These are phyloP conservation scores for Hansfordia pulvinata DNA, from an alignment of 2,329 filamentous ascomycete species.

Conservation along the genomic window DNA sequence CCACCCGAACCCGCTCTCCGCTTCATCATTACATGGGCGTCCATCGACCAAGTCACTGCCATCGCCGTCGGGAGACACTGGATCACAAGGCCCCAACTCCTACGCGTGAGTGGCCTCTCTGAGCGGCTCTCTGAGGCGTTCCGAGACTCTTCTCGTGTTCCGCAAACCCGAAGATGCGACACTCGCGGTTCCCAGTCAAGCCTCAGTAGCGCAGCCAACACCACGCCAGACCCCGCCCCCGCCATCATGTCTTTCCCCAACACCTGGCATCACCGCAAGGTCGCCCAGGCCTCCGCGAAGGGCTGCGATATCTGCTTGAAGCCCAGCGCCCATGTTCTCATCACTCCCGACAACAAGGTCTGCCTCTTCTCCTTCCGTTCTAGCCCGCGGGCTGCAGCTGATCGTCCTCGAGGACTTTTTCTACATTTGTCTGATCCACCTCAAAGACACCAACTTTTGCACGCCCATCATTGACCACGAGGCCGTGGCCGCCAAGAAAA, in stretches of 20 bases:
- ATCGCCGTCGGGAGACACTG: too few species aligned
- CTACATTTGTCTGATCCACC: slow-evolving; percentile 72
- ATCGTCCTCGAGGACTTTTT: slow-evolving; percentile 58
- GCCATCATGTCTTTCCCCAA: slow-evolving; percentile 53
- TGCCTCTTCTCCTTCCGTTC: slow-evolving; percentile 3
- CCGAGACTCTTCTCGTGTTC: too few species aligned
- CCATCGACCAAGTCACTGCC: too few species aligned
- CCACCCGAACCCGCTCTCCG: too few species aligned
- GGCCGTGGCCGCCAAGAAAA: slow-evolving; percentile 47
- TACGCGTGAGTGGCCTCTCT: too few species aligned
- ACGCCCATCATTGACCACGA: slow-evolving; percentile 58
- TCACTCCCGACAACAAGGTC: slow-evolving; percentile 83
- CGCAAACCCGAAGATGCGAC: neutral
- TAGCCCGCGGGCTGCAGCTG: too few species aligned
- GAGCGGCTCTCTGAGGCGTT: too few species aligned
- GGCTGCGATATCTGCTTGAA: slow-evolving; percentile 89
- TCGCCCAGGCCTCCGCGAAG: slow-evolving; percentile 72
- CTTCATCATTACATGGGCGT: too few species aligned
- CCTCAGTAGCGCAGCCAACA: too few species aligned
- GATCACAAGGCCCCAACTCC: too few species aligned
- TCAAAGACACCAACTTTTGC: slow-evolving; percentile 75
- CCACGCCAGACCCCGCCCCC: neutral
- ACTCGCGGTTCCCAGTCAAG: too few species aligned
- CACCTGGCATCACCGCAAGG: slow-evolving; percentile 71
- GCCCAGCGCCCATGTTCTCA: slow-evolving; percentile 71